Evolutionary conservation across 345 rosid species (phyloP).

Genomic region (Citrus medica): DNA sequence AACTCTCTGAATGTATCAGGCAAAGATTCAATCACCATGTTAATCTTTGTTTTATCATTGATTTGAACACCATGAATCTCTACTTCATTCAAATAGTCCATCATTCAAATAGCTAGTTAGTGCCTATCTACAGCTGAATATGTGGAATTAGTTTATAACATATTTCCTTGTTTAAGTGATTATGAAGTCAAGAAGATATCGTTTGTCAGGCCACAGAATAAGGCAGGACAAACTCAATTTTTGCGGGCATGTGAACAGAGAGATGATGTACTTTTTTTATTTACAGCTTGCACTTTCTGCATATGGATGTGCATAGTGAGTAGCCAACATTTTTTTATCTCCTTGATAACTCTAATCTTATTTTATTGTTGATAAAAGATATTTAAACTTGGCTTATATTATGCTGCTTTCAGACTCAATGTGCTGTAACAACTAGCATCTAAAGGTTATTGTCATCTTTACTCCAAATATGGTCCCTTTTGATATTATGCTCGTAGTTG

Average conservation of each 20-base stretch:
- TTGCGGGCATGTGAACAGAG: not conserved
- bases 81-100: no score
- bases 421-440: not conserved
- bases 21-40: no score
- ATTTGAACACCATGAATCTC: no score
- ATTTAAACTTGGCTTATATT: not conserved
- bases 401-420: slow-evolving; percentile 9
- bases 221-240: slow-evolving; percentile 3
- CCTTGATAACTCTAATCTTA: not conserved
- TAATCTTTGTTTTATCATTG: no score
- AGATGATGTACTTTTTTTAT: not conserved
- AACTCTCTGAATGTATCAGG: no score
- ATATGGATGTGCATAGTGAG: not conserved
- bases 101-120: not conserved
- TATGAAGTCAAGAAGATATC: slow-evolving; percentile 13
- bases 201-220: not conserved
- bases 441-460: not conserved
- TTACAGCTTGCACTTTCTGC: slow-evolving; percentile 7
- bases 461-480: not conserved
- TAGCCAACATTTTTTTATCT: not conserved
- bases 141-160: not conserved
- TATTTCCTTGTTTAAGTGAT: slow-evolving; percentile 2
- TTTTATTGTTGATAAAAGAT: not conserved
- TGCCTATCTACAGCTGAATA: not conserved
- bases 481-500: slow-evolving; percentile 1